Conservation (phyloP, 139 green algal species). For the Picochlorum sp. region DNA sequence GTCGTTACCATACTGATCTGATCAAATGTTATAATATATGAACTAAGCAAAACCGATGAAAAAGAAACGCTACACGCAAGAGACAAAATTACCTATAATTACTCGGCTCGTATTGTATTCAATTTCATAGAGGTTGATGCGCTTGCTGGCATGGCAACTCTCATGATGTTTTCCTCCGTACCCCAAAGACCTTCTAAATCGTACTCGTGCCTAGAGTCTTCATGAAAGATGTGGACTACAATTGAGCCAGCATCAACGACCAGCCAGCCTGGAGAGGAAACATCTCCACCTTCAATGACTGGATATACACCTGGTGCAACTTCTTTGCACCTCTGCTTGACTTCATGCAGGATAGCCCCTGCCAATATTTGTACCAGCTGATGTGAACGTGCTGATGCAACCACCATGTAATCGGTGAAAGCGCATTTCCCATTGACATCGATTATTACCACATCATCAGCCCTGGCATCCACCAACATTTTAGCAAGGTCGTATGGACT, state of each 20-base stretch:
- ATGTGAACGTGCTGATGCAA: slow-evolving; percentile 15
- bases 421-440: slow-evolving; percentile 16
- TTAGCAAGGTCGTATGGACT: not conserved
- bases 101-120: too few relatives aligned
- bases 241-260: slow-evolving; percentile 26
- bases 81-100: too few relatives aligned
- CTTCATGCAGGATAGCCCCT: slow-evolving; percentile 11
- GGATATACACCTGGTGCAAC: slow-evolving; percentile 21
- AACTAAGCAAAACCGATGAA: not conserved
- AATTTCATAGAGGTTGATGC: not conserved
- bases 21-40: not conserved
- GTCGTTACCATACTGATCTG: not conserved
- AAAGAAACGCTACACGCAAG: not conserved
- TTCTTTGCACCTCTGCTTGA: slow-evolving; percentile 20
- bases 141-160: slow-evolving; percentile 10
- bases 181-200: slow-evolving; percentile 24
- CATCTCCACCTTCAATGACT: slow-evolving; percentile 11
- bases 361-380: slow-evolving; percentile 11
- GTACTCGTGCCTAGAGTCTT: slow-evolving; percentile 11
- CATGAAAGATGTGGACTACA: slow-evolving; percentile 21
- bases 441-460: slow-evolving; percentile 15
- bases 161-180: slow-evolving; percentile 4
- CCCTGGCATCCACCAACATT: slow-evolving; percentile 8
- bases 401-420: slow-evolving; percentile 28
- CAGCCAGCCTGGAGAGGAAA: slow-evolving; percentile 13